Conservation (phyloP, 164 flowering plant genomes). For the Magnolia sinica region DNA sequence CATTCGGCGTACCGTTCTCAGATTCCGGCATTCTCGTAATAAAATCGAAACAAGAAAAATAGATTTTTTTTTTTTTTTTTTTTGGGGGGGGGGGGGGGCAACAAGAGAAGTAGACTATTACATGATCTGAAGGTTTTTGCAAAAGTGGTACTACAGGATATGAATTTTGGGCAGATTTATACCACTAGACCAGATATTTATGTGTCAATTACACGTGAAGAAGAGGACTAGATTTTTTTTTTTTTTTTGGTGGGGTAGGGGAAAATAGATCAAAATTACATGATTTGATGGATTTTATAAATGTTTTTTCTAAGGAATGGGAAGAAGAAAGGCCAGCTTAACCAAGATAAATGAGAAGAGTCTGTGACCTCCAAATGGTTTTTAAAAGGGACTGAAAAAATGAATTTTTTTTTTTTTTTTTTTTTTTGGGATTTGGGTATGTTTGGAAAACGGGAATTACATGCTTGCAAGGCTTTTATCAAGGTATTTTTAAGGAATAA, state of each 20-base stretch:
- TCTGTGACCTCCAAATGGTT: not conserved
- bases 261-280: slow-evolving; percentile 16
- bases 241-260: not conserved
- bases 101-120: slow-evolving; percentile 14
- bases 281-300: slow-evolving; percentile 21
- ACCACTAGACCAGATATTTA: not conserved
- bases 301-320: slow-evolving; percentile 16
- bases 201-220: slow-evolving; percentile 1
- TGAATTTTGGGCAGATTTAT: slow-evolving; percentile 15
- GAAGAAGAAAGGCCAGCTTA: slow-evolving; percentile 13
- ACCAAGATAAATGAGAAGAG: not conserved
- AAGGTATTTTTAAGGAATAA: slow-evolving; percentile 19
- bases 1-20: slow-evolving; percentile 37
- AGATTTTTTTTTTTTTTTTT: slow-evolving; percentile 22
- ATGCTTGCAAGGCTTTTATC: slow-evolving; percentile 20
- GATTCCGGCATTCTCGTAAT: slow-evolving; percentile 34
- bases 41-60: not conserved
- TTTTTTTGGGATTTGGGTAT: not conserved
- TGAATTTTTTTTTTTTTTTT: slow-evolving; percentile 2
- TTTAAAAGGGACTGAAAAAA: not conserved
- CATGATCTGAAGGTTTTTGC: slow-evolving; percentile 42
- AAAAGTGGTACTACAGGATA: slow-evolving; percentile 19
- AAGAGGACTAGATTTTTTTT: not conserved
- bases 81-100: slow-evolving; percentile 10
- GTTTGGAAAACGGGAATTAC: slow-evolving; percentile 12